Conservation (phyloP, 495 filamentous ascomycete genomes). For the Aspergillus panamensis region DNA sequence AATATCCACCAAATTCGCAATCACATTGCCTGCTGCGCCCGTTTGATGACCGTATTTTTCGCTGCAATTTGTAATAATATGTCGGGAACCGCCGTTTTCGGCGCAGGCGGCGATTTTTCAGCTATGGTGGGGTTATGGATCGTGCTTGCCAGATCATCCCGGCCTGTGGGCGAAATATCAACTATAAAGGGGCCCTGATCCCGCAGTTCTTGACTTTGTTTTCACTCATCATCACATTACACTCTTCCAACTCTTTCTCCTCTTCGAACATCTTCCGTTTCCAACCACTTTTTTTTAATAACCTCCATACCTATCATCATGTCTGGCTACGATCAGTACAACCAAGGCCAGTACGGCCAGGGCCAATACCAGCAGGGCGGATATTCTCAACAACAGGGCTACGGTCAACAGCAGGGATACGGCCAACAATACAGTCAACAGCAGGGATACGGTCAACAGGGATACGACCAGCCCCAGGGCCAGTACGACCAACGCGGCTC, state of each 20-base stretch:
- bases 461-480: constrained; percentile 24
- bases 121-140: constrained; percentile 20
- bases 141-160: constrained; percentile 17
- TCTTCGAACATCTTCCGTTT: constrained; percentile 1
- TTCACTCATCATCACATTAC: constrained; percentile 18
- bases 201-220: constrained; percentile 18
- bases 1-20: neutral
- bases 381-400: constrained; percentile 27
- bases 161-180: constrained; percentile 19
- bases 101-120: constrained; percentile 5
- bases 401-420: constrained; percentile 32
- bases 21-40: neutral
- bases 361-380: constrained; percentile 30
- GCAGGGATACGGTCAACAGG: constrained; percentile 29
- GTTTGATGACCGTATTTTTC: constrained; percentile 10
- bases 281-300: constrained; percentile 1
- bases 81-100: neutral
- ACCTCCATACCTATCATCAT: constrained; percentile 22
- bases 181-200: constrained; percentile 20
- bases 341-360: constrained; percentile 27
- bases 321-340: constrained; percentile 46
- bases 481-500: constrained; percentile 24
- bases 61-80: constrained; percentile 1
- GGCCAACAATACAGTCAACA: constrained; percentile 28
- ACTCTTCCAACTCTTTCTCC: neutral